Evolutionary conservation across 495 filamentous ascomycete genomes (phyloP).

Genomic region (Thermothielavioides terrestris): DNA sequence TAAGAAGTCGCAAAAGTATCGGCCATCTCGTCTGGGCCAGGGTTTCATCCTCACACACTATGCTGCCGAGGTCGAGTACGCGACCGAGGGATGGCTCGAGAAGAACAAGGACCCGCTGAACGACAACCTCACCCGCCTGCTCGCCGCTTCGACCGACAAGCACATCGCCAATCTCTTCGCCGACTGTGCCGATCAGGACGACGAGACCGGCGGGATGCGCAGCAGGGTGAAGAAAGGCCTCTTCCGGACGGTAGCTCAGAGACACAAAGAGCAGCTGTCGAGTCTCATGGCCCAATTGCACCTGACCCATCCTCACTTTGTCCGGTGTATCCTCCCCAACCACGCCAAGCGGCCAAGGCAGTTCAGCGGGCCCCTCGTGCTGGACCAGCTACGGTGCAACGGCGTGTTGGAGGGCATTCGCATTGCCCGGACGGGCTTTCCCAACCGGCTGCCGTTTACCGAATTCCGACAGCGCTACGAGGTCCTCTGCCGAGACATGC

Average conservation of each 20-base stretch:
- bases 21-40: conserved; percentile 74
- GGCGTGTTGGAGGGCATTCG: conserved; percentile 97
- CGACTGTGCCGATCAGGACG: conserved; percentile 74
- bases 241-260: conserved; percentile 92
- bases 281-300: conserved; percentile 94
- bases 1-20: conserved; percentile 88
- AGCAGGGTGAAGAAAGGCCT: conserved; percentile 95
- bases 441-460: conserved; percentile 82
- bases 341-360: conserved; percentile 97
- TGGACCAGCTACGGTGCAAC: conserved; percentile 95
- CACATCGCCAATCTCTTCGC: conserved; percentile 80
- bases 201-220: conserved; percentile 51
- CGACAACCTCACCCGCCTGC: conserved; percentile 84
- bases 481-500: conserved; percentile 85
- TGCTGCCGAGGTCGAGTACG: conserved; percentile 95
- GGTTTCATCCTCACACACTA: conserved; percentile 99
- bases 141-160: conserved; percentile 71
- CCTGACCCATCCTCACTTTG: conserved; percentile 96
- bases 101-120: conserved; percentile 99
- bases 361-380: conserved; percentile 75
- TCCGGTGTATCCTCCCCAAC: conserved; percentile 95
- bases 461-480: conserved; percentile 97
- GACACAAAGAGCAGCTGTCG: conserved; percentile 94
- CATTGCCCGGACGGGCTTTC: conserved; percentile 97
- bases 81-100: conserved; percentile 89